phyloP scores from a whole-genome alignment of 768 basidiomycete species.

The Amanita rimosa region DNA sequence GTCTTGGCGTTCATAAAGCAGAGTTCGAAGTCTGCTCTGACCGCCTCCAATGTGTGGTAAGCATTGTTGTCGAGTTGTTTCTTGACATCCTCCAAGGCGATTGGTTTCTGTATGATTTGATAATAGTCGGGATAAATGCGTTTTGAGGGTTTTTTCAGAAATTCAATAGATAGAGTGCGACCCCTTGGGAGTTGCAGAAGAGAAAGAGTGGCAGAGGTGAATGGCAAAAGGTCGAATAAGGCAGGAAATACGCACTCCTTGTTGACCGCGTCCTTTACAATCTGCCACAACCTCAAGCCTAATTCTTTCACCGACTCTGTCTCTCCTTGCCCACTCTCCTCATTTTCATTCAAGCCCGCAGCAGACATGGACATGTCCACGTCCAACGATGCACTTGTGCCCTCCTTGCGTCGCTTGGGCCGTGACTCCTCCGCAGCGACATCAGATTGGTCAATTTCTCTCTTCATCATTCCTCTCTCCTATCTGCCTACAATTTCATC shows the following conservation, averaged over 20 bases:
- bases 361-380: slow-evolving; percentile 26
- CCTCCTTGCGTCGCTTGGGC: slow-evolving; percentile 33
- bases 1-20: slow-evolving; percentile 75
- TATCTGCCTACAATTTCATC: background rate
- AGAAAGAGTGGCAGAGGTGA: slow-evolving; percentile 15
- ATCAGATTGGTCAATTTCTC: slow-evolving; percentile 22
- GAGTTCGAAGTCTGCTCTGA: slow-evolving; percentile 62
- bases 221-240: slow-evolving; percentile 30
- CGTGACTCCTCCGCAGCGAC: slow-evolving; percentile 27
- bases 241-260: slow-evolving; percentile 64
- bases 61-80: slow-evolving; percentile 47
- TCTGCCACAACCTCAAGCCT: slow-evolving; percentile 65
- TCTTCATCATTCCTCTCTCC: slow-evolving; percentile 24
- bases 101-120: slow-evolving; percentile 62
- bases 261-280: slow-evolving; percentile 72
- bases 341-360: slow-evolving; percentile 11
- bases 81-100: slow-evolving; percentile 86
- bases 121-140: slow-evolving; percentile 85
- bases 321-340: slow-evolving; percentile 12
- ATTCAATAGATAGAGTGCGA: slow-evolving; percentile 48
- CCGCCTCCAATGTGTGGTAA: slow-evolving; percentile 55
- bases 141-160: slow-evolving; percentile 60
- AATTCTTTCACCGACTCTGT: slow-evolving; percentile 45
- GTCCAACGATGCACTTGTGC: slow-evolving; percentile 25
- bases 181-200: slow-evolving; percentile 37